Evolutionary conservation across 2,329 filamentous ascomycete genomes (phyloP).

Genomic region (Stenocarpella maydis): DNA sequence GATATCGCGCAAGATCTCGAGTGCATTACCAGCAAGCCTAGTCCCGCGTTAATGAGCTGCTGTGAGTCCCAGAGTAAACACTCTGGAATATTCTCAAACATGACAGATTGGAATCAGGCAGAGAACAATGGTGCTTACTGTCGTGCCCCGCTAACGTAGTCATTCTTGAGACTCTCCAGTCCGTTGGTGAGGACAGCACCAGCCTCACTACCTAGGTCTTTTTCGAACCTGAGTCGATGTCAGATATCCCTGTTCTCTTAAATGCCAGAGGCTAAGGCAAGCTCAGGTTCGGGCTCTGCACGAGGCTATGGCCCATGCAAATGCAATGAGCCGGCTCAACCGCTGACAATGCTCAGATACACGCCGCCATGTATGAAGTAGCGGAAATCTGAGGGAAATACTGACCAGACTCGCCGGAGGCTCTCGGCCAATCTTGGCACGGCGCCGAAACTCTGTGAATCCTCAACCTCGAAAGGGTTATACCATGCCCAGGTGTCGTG

Average conservation of each 20-base stretch:
- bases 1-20: constrained; percentile 59
- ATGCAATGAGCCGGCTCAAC: background rate
- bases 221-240: constrained; percentile 51
- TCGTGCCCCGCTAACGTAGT: constrained; percentile 67
- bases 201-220: constrained; percentile 56
- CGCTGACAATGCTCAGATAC: background rate
- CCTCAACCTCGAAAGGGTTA: constrained; percentile 57
- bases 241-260: background rate
- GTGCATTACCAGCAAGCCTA: constrained; percentile 59
- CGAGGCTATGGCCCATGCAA: background rate
- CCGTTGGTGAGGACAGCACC: constrained; percentile 55
- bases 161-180: constrained; percentile 58
- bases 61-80: too few species aligned
- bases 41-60: too few species aligned
- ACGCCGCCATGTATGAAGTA: background rate
- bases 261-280: background rate
- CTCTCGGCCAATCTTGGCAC: constrained; percentile 68
- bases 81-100: too few species aligned
- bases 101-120: too few species aligned
- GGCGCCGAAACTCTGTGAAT: constrained; percentile 53
- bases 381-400: background rate
- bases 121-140: constrained; percentile 42
- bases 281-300: background rate
- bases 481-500: constrained; percentile 67
- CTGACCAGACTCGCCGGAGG: constrained; percentile 61